Conservation (phyloP, 176 grass and related monocot species). For the Oryza meyeriana region DNA sequence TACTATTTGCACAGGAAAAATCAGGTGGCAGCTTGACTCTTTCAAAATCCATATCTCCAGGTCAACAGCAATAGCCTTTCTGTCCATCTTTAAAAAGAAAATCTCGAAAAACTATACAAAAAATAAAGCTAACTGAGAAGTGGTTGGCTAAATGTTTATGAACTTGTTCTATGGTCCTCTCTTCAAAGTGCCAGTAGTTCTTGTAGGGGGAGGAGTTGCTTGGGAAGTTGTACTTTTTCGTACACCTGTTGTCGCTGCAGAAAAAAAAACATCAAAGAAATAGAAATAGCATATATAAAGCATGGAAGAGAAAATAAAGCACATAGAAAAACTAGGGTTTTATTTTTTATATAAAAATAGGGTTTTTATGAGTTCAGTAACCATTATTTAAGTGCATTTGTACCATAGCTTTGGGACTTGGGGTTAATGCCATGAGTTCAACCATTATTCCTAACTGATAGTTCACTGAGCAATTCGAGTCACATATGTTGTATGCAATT, state of each 20-base stretch:
- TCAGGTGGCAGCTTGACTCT: background rate
- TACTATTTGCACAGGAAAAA: slow-evolving; percentile 21
- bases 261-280: background rate
- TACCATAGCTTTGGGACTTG: background rate
- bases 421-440: background rate
- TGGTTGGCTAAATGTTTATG: background rate
- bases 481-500: background rate
- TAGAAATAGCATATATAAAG: background rate
- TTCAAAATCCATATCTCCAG: background rate
- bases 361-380: no score
- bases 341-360: no score
- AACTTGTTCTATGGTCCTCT: slow-evolving; percentile 42
- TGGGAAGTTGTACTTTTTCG: slow-evolving; percentile 43
- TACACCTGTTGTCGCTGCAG: slow-evolving; percentile 44
- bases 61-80: background rate
- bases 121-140: background rate
- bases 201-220: slow-evolving; percentile 40
- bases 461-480: background rate
- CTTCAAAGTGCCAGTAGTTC: slow-evolving; percentile 39
- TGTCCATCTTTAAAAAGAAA: background rate
- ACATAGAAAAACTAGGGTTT: background rate
- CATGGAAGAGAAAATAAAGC: background rate
- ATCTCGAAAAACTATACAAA: slow-evolving; percentile 18
- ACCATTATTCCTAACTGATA: background rate
- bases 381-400: no score